phyloP scores from a whole-genome alignment of 495 filamentous ascomycete species.

The Ramalina intermedia region DNA sequence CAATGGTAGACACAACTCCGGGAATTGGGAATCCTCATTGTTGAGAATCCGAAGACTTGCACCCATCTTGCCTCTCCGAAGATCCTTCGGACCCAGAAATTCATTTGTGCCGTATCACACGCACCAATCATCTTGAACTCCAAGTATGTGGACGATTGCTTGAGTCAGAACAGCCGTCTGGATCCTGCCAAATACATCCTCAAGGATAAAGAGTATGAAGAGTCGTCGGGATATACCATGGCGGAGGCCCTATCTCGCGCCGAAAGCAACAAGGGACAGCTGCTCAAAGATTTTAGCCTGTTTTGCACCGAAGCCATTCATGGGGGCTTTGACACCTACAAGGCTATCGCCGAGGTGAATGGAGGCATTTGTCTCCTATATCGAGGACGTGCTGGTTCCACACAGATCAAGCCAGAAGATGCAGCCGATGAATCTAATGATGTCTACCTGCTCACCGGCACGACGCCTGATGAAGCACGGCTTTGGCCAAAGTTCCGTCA shows the following conservation, averaged over 20 bases:
- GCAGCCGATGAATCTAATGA: slow-evolving; percentile 36
- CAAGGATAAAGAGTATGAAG: slow-evolving; percentile 54
- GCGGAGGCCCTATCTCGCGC: slow-evolving; percentile 50
- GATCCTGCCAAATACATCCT: slow-evolving; percentile 48
- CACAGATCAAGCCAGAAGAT: slow-evolving; percentile 32
- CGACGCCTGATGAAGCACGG: slow-evolving; percentile 45
- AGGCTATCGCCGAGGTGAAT: slow-evolving; percentile 72
- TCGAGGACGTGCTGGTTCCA: slow-evolving; percentile 47
- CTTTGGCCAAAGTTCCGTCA: slow-evolving; percentile 71
- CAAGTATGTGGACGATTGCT: slow-evolving; percentile 63
- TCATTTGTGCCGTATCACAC: slow-evolving; percentile 69
- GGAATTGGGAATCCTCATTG: slow-evolving; percentile 67
- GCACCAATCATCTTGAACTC: slow-evolving; percentile 60
- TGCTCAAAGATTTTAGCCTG: slow-evolving; percentile 57
- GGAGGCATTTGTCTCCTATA: slow-evolving; percentile 73
- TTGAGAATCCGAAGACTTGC: slow-evolving; percentile 56
- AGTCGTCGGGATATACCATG: slow-evolving; percentile 51
- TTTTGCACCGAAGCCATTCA: slow-evolving; percentile 66
- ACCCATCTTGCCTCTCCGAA: slow-evolving; percentile 78
- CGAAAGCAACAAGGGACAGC: slow-evolving; percentile 54
- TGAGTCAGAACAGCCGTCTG: slow-evolving; percentile 45
- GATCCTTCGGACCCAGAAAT: slow-evolving; percentile 82
- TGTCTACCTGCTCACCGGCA: slow-evolving; percentile 60
- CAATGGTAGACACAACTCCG: slow-evolving; percentile 58
- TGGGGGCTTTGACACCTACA: slow-evolving; percentile 71